Evolutionary conservation across 352 stramenopile species (phyloP).

Genomic region (Peronosclerospora sorghi): DNA sequence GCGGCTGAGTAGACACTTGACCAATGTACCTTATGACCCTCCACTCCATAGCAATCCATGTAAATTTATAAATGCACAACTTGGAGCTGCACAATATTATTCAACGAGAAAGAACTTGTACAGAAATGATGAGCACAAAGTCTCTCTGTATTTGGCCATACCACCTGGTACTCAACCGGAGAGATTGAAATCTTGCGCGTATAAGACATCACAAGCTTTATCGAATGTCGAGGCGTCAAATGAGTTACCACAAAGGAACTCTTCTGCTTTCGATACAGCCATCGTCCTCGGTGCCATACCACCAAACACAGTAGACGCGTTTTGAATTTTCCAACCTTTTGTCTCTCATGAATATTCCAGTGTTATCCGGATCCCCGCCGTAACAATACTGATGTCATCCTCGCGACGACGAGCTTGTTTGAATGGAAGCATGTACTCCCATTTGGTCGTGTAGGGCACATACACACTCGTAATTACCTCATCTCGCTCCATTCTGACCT

Average conservation of each 20-base stretch:
- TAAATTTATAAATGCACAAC: too few relatives aligned
- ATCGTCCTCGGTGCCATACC: slow-evolving; percentile 70
- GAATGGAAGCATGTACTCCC: slow-evolving; percentile 91
- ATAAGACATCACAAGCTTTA: slow-evolving; percentile 70
- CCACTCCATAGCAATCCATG: too few relatives aligned
- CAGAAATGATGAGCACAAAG: slow-evolving; percentile 89
- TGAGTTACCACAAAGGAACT: slow-evolving; percentile 68
- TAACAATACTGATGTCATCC: slow-evolving; percentile 98
- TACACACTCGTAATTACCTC: slow-evolving; percentile 90
- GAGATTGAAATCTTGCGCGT: slow-evolving; percentile 84
- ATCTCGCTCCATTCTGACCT: slow-evolving; percentile 76
- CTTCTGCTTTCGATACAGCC: slow-evolving; percentile 32
- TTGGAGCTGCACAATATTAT: slow-evolving; percentile 5
- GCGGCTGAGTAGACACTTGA: too few relatives aligned
- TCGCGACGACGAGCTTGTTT: slow-evolving; percentile 92
- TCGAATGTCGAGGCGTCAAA: slow-evolving; percentile 79
- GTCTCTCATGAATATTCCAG: slow-evolving; percentile 49
- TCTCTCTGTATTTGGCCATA: slow-evolving; percentile 91
- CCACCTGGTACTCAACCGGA: slow-evolving; percentile 86
- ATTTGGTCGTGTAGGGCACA: slow-evolving; percentile 75
- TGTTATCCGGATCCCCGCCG: slow-evolving; percentile 83
- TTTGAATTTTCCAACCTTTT: slow-evolving; percentile 64
- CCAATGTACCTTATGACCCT: too few relatives aligned
- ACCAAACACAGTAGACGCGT: slow-evolving; percentile 49
- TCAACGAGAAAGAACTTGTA: slow-evolving; percentile 89